Evolutionary conservation across 2,329 filamentous ascomycete genomes (phyloP).

Genomic region (Cytospora paraplurivora): DNA sequence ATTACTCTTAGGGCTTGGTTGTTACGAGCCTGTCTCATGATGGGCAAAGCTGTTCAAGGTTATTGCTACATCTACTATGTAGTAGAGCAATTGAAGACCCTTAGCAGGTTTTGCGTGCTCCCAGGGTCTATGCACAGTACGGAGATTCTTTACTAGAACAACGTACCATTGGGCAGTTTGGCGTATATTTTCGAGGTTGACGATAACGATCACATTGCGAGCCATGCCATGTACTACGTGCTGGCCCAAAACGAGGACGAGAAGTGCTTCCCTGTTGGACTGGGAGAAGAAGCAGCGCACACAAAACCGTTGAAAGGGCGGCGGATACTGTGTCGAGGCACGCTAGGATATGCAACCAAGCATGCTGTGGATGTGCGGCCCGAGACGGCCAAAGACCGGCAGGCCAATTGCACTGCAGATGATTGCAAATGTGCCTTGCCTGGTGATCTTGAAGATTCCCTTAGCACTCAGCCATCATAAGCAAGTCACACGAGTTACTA

Average conservation of each 20-base stretch:
- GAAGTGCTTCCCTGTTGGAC: no score
- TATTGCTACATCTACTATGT: not conserved
- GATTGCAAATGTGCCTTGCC: slow-evolving; percentile 27
- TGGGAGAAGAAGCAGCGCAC: no score
- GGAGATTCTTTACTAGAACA: no score
- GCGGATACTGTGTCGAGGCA: not conserved
- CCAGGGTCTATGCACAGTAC: no score
- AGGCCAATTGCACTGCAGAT: slow-evolving; percentile 17
- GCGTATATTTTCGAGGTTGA: no score
- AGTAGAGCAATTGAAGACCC: no score
- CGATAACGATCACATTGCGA: no score
- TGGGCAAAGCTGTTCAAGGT: not conserved
- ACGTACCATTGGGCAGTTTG: no score
- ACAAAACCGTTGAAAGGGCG: not conserved
- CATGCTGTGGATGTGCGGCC: not conserved
- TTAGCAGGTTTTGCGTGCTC: no score
- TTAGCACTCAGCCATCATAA: slow-evolving; percentile 16
- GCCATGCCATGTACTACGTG: no score
- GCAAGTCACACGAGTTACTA: not conserved
- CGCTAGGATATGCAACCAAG: not conserved
- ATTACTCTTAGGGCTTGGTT: not conserved
- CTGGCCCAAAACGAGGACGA: no score
- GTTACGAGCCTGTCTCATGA: not conserved
- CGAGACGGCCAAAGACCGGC: not conserved
- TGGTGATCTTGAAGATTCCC: not conserved